Percentiles rank a stretch among this genome's conserved stretches.
phyloP scores from a whole-genome alignment of 441 rosid genomes.

The Melastoma candidum region DNA sequence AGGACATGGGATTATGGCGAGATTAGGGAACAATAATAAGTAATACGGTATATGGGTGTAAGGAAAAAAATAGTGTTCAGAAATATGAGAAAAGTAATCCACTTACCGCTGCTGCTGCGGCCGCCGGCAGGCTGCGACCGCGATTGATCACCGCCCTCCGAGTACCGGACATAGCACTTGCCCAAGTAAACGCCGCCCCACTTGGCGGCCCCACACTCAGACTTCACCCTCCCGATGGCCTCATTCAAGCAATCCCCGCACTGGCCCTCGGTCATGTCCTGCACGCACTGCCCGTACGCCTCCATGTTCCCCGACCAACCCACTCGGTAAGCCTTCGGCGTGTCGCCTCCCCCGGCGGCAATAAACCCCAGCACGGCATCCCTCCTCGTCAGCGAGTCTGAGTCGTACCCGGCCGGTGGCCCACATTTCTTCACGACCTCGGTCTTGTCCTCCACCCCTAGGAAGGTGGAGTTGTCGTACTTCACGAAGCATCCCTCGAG shows the following conservation, averaged over 20 bases:
- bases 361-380: constrained; percentile 12
- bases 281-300: constrained; percentile 16
- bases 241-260: constrained; percentile 16
- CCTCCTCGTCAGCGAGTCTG: constrained; percentile 7
- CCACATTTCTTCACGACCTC: constrained; percentile 13
- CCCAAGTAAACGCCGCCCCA: constrained; percentile 14
- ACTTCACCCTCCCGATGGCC: constrained; percentile 13
- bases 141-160: constrained; percentile 2
- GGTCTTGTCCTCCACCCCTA: constrained; percentile 15
- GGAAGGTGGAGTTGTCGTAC: constrained; percentile 13
- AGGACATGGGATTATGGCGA: too few relatives aligned
- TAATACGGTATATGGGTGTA: too few relatives aligned
- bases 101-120: background rate
- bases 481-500: constrained; percentile 17
- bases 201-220: constrained; percentile 13
- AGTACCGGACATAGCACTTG: constrained; percentile 13
- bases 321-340: constrained; percentile 9
- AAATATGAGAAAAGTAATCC: too few relatives aligned
- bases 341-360: constrained; percentile 10
- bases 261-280: constrained; percentile 9
- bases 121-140: constrained; percentile 4
- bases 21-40: too few relatives aligned
- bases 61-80: too few relatives aligned
- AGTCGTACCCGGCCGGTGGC: constrained; percentile 1
- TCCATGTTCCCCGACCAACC: constrained; percentile 7